Evolutionary conservation across 73 alveolate species (phyloP).

Genomic region (Urostyla sp.): DNA sequence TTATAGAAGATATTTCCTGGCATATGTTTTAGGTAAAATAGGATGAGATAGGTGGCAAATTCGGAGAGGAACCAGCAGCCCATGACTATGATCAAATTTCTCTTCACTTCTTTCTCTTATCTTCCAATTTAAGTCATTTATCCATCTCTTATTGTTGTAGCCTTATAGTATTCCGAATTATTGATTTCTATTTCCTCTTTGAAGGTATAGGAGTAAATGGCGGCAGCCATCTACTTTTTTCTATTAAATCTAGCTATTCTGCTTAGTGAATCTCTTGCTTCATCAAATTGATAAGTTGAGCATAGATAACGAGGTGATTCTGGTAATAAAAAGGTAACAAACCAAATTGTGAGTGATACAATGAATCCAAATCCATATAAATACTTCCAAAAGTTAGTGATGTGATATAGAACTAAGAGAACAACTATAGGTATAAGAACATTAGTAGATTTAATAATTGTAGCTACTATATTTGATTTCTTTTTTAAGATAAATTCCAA

Average conservation of each 20-base stretch:
- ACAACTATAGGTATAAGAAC: conserved; percentile 9
- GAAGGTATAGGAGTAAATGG: background rate
- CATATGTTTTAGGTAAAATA: conserved; percentile 27
- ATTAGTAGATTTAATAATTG: conserved; percentile 6
- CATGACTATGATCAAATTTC: background rate
- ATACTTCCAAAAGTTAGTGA: background rate
- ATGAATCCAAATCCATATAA: conserved; percentile 4
- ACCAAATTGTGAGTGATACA: conserved; percentile 13
- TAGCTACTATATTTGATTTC: conserved; percentile 18
- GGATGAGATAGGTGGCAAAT: conserved; percentile 18
- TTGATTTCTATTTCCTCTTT: background rate
- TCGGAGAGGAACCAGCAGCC: conserved; percentile 34
- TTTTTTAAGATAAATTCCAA: background rate
- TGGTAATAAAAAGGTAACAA: conserved; percentile 1
- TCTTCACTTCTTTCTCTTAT: background rate
- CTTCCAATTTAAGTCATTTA: background rate
- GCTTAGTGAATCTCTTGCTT: conserved; percentile 18
- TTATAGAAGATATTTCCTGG: conserved; percentile 36
- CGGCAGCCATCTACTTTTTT: background rate
- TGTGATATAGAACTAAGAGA: background rate
- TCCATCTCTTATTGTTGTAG: background rate
- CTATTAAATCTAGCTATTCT: conserved; percentile 18
- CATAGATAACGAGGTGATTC: conserved; percentile 33
- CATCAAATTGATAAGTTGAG: background rate
- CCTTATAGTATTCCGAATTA: background rate